These are phyloP conservation scores for Linnemannia schmuckeri DNA, from an alignment of 192 early-diverging fungal genomes.

Conservation along the genomic window DNA sequence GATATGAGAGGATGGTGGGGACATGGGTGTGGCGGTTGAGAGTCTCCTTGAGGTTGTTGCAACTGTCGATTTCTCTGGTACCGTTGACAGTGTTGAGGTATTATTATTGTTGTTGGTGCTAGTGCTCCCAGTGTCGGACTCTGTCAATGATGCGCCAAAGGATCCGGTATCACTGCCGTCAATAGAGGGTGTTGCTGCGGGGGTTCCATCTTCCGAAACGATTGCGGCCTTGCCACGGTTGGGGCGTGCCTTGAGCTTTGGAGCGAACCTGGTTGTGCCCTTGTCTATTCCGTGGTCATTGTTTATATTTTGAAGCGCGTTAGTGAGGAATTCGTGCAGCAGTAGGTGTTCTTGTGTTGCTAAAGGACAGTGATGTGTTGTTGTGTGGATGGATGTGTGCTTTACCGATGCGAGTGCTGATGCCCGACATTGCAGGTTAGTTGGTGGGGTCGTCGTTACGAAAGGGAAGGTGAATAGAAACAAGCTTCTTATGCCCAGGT, in stretches of 20 bases:
- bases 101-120: neutral
- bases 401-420: conserved; percentile 54
- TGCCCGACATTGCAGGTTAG: conserved; percentile 33
- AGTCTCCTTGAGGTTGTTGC: conserved; percentile 10
- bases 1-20: neutral
- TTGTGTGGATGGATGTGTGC: neutral
- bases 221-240: conserved; percentile 19
- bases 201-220: conserved; percentile 47
- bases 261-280: conserved; percentile 44
- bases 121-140: conserved; percentile 11
- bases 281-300: conserved; percentile 29
- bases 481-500: neutral
- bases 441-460: neutral
- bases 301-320: neutral
- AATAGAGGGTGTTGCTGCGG: conserved; percentile 24
- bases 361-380: neutral
- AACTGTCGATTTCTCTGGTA: neutral
- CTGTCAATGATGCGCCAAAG: conserved; percentile 27
- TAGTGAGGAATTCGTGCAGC: neutral
- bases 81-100: neutral
- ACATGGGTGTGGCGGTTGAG: conserved; percentile 19
- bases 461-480: neutral
- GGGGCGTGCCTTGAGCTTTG: conserved; percentile 46
- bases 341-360: neutral
- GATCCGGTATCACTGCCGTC: conserved; percentile 28